A percentile compares a stretch with the other conserved stretches of the same genome.
phyloP scores from a whole-genome alignment of 2,329 filamentous ascomycete genomes.

The Neofusicoccum cordaticola region DNA sequence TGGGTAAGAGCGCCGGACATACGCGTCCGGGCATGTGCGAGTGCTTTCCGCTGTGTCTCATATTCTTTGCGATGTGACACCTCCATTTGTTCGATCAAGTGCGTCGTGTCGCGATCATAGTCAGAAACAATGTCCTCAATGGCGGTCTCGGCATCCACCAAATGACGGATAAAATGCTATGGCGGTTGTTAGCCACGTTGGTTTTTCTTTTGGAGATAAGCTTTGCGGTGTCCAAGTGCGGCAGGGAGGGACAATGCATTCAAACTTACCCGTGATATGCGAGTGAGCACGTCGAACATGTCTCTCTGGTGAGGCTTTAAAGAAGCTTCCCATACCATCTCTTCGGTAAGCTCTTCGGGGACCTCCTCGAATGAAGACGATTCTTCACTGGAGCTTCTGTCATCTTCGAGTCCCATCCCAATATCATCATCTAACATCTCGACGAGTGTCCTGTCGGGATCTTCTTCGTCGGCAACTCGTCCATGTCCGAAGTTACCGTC shows the following conservation, averaged over 20 bases:
- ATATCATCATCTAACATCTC: slow-evolving; percentile 20
- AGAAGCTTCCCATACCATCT: slow-evolving; percentile 38
- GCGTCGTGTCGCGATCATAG: slow-evolving; percentile 44
- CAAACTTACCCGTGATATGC: slow-evolving; percentile 28
- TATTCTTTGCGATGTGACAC: slow-evolving; percentile 35
- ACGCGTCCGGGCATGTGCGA: background rate
- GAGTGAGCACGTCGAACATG: slow-evolving; percentile 38
- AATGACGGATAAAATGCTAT: slow-evolving; percentile 44
- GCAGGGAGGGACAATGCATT: too few species aligned
- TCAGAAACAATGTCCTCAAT: slow-evolving; percentile 43
- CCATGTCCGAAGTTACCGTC: background rate
- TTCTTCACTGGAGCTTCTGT: background rate
- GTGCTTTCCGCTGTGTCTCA: background rate
- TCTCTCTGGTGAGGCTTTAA: slow-evolving; percentile 40
- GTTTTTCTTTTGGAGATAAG: too few species aligned
- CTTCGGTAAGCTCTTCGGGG: slow-evolving; percentile 24
- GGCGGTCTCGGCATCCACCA: slow-evolving; percentile 47
- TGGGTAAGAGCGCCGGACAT: background rate
- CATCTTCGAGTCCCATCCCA: background rate
- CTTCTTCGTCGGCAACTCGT: background rate
- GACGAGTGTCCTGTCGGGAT: slow-evolving; percentile 27
- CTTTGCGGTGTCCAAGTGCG: too few species aligned
- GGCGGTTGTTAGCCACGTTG: background rate
- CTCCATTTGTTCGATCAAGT: slow-evolving; percentile 44
- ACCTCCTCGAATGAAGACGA: background rate